Evolutionary conservation across 345 rosid genomes (phyloP), one percentile per base, ranked within the genome.

Genomic region (Leavenworthia alabamica): DNA sequence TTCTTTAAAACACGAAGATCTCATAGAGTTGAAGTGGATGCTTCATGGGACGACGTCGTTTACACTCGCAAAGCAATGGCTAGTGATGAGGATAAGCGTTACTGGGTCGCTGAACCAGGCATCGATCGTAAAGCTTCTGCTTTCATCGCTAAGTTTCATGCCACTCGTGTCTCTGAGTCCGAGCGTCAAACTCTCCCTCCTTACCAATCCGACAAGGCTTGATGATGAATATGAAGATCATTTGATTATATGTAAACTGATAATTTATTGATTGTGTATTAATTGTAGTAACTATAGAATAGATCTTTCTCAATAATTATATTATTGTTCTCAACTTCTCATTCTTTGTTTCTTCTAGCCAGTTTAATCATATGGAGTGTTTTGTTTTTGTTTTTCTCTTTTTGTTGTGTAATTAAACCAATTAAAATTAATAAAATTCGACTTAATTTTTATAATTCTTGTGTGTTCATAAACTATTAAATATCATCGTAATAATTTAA

Each of bases 101-200:
- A 45, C 17, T 72, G 77, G 72, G 81, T 78, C 7, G 83, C 76
- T 2, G 78, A 74, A 45, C 81, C 80, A 8, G 83, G 81, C n/a
- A 78, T 82, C 16, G 84, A 80, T 67, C 53, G 79, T 15, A 80
- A 64, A 67, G 84, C 87, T 17, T 66, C 78, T 8, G 77, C 62
- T 40, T 78, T 74, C 56, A 82, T 80, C 5, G 75, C 73, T 41
- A 82, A 76, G 72, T 76, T 80, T 63, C 84, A 74, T 26, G 70
- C 71, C 20, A 76, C 73, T 56, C 75, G 62, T 20, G 68, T 67
- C 52, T 39, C 73, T 5, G 73, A 67, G 58, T 62, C 77, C 23
- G 73, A 73, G 28, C 62, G 55, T 12, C 73, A 73, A 31, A 66
- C 73, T 12, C 42, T 66, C 22, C 46, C 68, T 39, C 74, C 62